Evolutionary conservation across 768 basidiomycete species (phyloP), one percentile per base, ranked within the genome.

Genomic region (Kwoniella shandongensis): DNA sequence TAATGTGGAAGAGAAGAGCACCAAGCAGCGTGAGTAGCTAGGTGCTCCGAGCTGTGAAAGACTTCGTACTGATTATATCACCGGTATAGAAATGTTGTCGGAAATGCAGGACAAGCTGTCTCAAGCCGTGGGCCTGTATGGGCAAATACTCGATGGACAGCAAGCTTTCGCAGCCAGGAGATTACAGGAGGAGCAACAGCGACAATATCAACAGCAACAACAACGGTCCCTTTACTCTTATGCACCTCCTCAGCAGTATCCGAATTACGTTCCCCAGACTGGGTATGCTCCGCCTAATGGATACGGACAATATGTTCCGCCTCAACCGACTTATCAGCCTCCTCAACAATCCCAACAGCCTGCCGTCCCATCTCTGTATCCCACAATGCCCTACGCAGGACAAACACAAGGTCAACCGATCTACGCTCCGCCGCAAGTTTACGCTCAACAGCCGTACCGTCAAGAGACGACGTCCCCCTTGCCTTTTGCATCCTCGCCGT

Each of bases 81-180:
- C 5, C 3, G 15, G 15, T 17, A 23, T 70, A 91, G 92, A 92
- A 75, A 81, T 93, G 72, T 79, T 99, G 32, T 80, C 85, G 6
- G 92, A 97, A 46, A 97, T 98, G 91, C 88, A 97, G 67, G 87
- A 88, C 44, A 94, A 97, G 76, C 77, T 99, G 10, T 88, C 90
- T 0, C 85, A 94, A 74, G 91, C 90, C 0, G 91, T 97, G 42
- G 87, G 88, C 71, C 79, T 96, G 3, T 98, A 97, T 72, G 93
- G 97, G 64, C 83, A 87, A 51, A 79, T 96, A 20, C 79, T 94
- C 40, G 91, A 91, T 23, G 83, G 89, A 62, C 89, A 93, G 71
- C 81, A 92, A 11, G 59, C 65, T 23, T 66, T 61, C 69, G 53
- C 67, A 29, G 69, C 66, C 26, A 65, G 67, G 13, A 64, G 67